Percentiles rank a stretch among this genome's conserved stretches.
Conservation (phyloP, 1,284 basidiomycete genomes). For the Laetiporus sulphureus region DNA sequence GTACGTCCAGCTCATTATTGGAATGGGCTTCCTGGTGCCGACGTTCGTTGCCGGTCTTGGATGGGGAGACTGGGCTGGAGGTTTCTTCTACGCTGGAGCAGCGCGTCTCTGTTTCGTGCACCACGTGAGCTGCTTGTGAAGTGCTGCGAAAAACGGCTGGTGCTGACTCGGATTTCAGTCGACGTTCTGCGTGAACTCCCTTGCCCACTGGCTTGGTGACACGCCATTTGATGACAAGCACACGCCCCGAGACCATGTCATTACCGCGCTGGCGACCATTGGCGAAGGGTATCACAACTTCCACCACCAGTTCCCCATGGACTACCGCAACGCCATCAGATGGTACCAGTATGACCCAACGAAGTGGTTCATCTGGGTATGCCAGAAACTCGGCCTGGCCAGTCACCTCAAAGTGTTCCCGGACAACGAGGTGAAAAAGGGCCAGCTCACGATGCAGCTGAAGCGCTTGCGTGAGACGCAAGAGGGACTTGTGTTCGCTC, state of each 20-base stretch:
- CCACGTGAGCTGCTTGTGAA: constrained; percentile 53
- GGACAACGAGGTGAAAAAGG: constrained; percentile 90
- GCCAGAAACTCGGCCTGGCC: constrained; percentile 66
- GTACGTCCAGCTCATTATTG: constrained; percentile 68
- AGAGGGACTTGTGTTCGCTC: constrained; percentile 74
- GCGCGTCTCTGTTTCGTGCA: constrained; percentile 83
- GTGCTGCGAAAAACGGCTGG: constrained; percentile 1
- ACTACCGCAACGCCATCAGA: constrained; percentile 89
- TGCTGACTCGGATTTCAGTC: constrained; percentile 40
- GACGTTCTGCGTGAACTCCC: constrained; percentile 93
- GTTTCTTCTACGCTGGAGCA: constrained; percentile 83
- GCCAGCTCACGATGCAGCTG: constrained; percentile 89
- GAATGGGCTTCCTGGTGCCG: constrained; percentile 73
- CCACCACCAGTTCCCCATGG: constrained; percentile 93
- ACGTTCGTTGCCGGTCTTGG: constrained; percentile 75
- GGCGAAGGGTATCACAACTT: constrained; percentile 98
- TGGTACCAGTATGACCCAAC: constrained; percentile 91
- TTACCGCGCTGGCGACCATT: constrained; percentile 85
- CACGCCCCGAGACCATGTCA: constrained; percentile 83
- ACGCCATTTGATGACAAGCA: constrained; percentile 94
- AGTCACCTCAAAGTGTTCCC: constrained; percentile 90
- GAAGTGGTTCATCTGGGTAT: constrained; percentile 86
- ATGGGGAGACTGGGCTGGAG: constrained; percentile 84
- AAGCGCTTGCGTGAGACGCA: constrained; percentile 74
- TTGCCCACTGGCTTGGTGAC: constrained; percentile 93